These are phyloP conservation scores for Psophocarpus tetragonolobus DNA, from an alignment of 306 rosid species.

Conservation along the genomic window DNA sequence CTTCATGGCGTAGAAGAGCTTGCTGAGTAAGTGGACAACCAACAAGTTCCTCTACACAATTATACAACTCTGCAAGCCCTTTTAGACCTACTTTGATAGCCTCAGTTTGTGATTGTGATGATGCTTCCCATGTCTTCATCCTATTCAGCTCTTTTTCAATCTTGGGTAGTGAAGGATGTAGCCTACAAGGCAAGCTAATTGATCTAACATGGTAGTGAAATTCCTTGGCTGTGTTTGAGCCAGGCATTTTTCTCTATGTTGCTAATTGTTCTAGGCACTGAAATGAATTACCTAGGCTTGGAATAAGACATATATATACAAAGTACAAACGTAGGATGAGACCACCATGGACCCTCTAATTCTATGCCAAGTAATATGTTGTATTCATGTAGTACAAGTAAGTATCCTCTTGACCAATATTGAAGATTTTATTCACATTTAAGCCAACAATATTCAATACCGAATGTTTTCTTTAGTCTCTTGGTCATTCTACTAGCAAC, in stretches of 20 bases:
- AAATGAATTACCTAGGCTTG: constrained; percentile 18
- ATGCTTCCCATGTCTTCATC: constrained; percentile 38
- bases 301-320: neutral
- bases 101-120: constrained; percentile 2
- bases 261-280: neutral
- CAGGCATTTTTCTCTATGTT: constrained; percentile 16
- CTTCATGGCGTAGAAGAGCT: constrained; percentile 34
- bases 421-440: constrained; percentile 7
- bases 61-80: constrained; percentile 55
- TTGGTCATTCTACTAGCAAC: constrained; percentile 7
- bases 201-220: constrained; percentile 57
- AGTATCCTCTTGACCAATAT: neutral
- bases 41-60: constrained; percentile 44
- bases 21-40: constrained; percentile 42
- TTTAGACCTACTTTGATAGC: constrained; percentile 43
- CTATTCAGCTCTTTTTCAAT: constrained; percentile 42
- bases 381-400: neutral
- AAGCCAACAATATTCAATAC: constrained; percentile 24
- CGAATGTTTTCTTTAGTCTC: constrained; percentile 29
- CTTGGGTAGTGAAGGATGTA: constrained; percentile 43
- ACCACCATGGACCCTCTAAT: constrained; percentile 32
- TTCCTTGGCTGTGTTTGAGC: constrained; percentile 5
- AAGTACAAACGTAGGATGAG: constrained; percentile 4
- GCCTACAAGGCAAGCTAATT: constrained; percentile 68
- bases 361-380: constrained; percentile 26